A percentile compares a stretch with the other conserved stretches of the same genome.
These are phyloP conservation scores for Poa annua DNA, from an alignment of 176 grass and related monocot genomes.

Conservation along the genomic window DNA sequence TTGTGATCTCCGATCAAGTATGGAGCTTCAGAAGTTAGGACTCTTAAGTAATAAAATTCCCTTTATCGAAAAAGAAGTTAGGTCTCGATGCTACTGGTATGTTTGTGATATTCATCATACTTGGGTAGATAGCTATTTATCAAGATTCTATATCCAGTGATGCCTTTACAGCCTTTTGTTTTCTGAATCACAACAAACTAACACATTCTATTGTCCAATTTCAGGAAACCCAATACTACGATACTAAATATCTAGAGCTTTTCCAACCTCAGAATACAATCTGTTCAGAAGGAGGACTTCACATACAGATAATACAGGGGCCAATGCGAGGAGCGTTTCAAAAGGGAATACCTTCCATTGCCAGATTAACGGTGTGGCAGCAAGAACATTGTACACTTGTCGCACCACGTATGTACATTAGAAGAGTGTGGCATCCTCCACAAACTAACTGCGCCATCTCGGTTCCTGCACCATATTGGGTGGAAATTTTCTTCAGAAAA, in stretches of 20 bases:
- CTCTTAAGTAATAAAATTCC: too few relatives aligned
- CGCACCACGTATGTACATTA: conserved; percentile 94
- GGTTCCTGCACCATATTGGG: conserved; percentile 56
- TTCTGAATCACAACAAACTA: conserved; percentile 40
- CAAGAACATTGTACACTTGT: conserved; percentile 97
- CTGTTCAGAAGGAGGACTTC: conserved; percentile 23
- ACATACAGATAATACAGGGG: conserved; percentile 21
- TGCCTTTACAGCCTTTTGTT: conserved; percentile 32
- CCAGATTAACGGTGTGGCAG: conserved; percentile 94
- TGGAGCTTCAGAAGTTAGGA: conserved; percentile 25
- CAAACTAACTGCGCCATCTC: conserved; percentile 98
- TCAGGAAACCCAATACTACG: conserved; percentile 34
- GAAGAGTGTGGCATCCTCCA: conserved; percentile 96
- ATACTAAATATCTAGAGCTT: conserved; percentile 35
- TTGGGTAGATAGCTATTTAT: neutral
- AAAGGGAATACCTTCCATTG: conserved; percentile 75
- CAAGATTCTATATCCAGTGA: neutral
- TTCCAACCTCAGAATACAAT: conserved; percentile 23
- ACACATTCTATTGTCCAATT: conserved; percentile 21
- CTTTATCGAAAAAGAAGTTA: too few relatives aligned
- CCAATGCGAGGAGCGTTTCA: conserved; percentile 10
- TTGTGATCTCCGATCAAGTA: conserved; percentile 23
- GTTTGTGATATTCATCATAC: conserved; percentile 29
- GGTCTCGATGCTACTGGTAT: neutral
- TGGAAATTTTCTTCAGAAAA: conserved; percentile 4